Conservation (phyloP, 139 green algal genomes). For the Medakamo hakoo region DNA sequence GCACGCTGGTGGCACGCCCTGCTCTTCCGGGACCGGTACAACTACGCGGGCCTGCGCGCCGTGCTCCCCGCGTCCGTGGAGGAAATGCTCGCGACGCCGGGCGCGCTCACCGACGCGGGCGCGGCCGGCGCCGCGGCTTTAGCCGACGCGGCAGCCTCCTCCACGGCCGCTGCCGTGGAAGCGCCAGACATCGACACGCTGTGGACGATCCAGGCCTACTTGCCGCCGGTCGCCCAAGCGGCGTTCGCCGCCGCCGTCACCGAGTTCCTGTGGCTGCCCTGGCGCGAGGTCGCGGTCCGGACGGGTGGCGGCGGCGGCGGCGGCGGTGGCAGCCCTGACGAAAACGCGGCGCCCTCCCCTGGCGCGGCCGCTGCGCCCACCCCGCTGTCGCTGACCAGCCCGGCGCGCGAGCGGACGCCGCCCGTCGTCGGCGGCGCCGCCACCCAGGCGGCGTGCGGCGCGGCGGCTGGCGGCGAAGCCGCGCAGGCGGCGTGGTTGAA, state of each 20-base stretch:
- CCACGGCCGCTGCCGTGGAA: not conserved
- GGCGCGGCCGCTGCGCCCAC: too few species aligned
- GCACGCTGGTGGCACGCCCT: constrained; percentile 57
- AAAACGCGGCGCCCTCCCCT: too few species aligned
- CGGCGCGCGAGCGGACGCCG: too few species aligned
- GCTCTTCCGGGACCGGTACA: constrained; percentile 65
- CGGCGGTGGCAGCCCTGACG: too few species aligned
- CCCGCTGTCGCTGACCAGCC: not conserved
- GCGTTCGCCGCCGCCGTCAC: constrained; percentile 42
- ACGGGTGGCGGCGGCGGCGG: constrained; percentile 5
- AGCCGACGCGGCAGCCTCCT: not conserved
- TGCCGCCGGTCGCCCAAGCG: constrained; percentile 47
- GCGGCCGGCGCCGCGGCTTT: not conserved
- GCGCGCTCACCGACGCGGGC: constrained; percentile 16
- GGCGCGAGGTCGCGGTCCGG: constrained; percentile 30
- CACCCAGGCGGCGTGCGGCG: not conserved
- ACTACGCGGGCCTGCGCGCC: constrained; percentile 50
- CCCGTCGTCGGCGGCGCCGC: too few species aligned
- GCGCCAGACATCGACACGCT: constrained; percentile 14
- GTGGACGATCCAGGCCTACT: constrained; percentile 36
- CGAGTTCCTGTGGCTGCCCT: constrained; percentile 80
- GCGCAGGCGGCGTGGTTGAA: constrained; percentile 27
- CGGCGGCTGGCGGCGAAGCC: constrained; percentile 14
- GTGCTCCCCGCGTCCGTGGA: constrained; percentile 9
- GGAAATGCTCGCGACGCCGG: constrained; percentile 9